Base-by-base conservation (phyloP, 352 stramenopile species). In the Globisporangium okanoganense region DNA sequence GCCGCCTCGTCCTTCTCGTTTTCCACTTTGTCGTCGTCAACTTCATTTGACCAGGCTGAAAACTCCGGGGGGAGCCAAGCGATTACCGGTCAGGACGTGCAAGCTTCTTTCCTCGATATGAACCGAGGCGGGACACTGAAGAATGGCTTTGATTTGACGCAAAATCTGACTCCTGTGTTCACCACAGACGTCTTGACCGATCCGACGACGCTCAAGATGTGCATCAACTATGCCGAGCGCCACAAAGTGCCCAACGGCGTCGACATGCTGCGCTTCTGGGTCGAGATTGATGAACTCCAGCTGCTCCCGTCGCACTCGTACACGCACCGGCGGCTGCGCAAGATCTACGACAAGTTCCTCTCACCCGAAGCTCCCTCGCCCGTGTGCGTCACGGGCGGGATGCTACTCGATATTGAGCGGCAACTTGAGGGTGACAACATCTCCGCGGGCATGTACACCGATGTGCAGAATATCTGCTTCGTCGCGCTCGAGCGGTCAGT, bases 261-360 rank as follows among this genome's bases (percentile, higher is more conserved):
- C 24, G 84, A 94, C 56, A 70, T 78, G 65, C 78, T 94, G 56
- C 73, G 75, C 9, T 94, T 94, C 67, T 94, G 84, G 84, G 78
- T 85, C 64, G 84, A 94, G 56, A 87, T 94, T 45, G 82, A 92
- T 63, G 72, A 89, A 52, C 64, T 94, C 35, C 76, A 87, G 53
- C 68, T 85, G 47, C 61, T 94, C 14, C 82, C 84, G 24, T 90
- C 79, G 18, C 79, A 90, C 35, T 90, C 82, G 40, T 94, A 94
- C 67, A 94, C 84, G 14, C 76, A 90, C 56, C 82, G 82, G 2
- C 78, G 83, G 10, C 73, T 94, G 13, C 84, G 71, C 36, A 91
- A 94, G 56, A 92, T 94, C 66, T 94, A 94, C 70, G 80, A 94
- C 72, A 94, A 94, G 64, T 94, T 94, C 48, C 55, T 94, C 8